Percentiles rank a stretch among this genome's conserved stretches.
phyloP scores from a whole-genome alignment of 768 basidiomycete species.

The Psilocybe subaeruginosa region DNA sequence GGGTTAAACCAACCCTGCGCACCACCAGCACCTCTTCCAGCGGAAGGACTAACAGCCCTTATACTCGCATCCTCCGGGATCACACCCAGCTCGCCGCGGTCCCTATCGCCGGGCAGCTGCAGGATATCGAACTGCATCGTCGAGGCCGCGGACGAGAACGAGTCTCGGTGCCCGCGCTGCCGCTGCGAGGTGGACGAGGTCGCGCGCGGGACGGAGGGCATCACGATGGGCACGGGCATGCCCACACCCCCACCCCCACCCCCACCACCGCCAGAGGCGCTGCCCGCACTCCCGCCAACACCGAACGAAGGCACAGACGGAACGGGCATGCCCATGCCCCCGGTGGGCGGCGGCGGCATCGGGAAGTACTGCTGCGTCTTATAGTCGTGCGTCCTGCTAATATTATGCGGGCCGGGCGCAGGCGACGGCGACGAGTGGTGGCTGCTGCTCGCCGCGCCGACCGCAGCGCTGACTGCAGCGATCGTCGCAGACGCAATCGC shows the following conservation, averaged over 20 bases:
- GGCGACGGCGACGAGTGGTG: background rate
- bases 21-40: background rate
- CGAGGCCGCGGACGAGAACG: slow-evolving; percentile 17
- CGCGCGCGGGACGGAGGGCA: slow-evolving; percentile 17
- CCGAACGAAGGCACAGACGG: background rate
- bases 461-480: slow-evolving; percentile 13
- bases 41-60: slow-evolving; percentile 1
- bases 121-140: slow-evolving; percentile 19
- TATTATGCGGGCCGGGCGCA: background rate
- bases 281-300: background rate
- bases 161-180: slow-evolving; percentile 12
- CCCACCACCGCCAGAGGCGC: background rate
- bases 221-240: slow-evolving; percentile 11
- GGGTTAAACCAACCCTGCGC: background rate
- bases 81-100: slow-evolving; percentile 15
- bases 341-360: slow-evolving; percentile 25
- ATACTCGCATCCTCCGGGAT: slow-evolving; percentile 20
- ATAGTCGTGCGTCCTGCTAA: background rate
- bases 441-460: slow-evolving; percentile 12
- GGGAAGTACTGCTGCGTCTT: slow-evolving; percentile 23
- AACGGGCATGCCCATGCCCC: slow-evolving; percentile 8
- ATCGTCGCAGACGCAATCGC: slow-evolving; percentile 15
- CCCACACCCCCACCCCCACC: background rate
- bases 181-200: slow-evolving; percentile 19
- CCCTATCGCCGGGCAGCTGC: slow-evolving; percentile 14